phyloP scores from a whole-genome alignment of 108 stramenopile genomes.

The Chaetoceros muelleri region DNA sequence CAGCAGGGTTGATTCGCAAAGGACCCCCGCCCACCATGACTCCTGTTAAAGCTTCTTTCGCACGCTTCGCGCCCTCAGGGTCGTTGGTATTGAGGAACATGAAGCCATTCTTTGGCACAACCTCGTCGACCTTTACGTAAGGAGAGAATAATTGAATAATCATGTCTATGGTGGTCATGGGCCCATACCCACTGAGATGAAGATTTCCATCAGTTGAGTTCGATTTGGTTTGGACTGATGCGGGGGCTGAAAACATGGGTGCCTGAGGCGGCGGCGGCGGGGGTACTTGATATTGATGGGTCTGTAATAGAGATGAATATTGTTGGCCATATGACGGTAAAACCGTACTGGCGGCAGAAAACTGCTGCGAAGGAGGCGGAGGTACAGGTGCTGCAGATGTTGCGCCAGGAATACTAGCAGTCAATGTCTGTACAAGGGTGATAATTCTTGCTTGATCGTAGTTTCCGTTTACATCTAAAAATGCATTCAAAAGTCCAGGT shows the following conservation, averaged over 20 bases:
- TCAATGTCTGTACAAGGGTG: constrained; percentile 66
- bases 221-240: no score
- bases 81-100: constrained; percentile 78
- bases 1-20: constrained; percentile 67
- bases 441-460: constrained; percentile 67
- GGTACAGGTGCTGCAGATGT: constrained; percentile 14
- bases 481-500: constrained; percentile 57
- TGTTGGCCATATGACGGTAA: constrained; percentile 7
- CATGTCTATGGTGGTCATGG: constrained; percentile 56
- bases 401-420: constrained; percentile 22
- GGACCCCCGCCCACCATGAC: constrained; percentile 67
- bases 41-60: constrained; percentile 65
- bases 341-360: constrained; percentile 7
- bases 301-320: not conserved
- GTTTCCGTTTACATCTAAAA: constrained; percentile 61
- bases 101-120: constrained; percentile 67
- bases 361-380: constrained; percentile 8
- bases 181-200: constrained; percentile 81
- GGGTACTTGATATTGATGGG: constrained; percentile 1
- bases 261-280: constrained; percentile 7
- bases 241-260: no score
- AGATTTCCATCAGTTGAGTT: constrained; percentile 66
- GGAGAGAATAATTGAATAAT: constrained; percentile 68
- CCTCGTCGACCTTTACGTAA: constrained; percentile 71
- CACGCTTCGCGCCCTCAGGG: constrained; percentile 52